Conservation (phyloP, 345 rosid genomes). For the Conringia planisiliqua region DNA sequence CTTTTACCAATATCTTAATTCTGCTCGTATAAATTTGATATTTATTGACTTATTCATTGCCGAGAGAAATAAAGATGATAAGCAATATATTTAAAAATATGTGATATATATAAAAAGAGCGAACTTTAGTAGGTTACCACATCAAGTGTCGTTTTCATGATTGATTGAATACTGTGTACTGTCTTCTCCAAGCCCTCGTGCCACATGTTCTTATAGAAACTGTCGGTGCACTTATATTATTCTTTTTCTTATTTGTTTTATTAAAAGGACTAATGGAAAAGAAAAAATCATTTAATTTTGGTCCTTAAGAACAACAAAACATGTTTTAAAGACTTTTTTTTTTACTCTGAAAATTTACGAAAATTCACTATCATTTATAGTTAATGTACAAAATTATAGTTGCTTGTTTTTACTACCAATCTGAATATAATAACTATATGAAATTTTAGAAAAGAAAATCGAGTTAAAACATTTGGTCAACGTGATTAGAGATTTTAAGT, state of each 20-base stretch:
- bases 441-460: neutral
- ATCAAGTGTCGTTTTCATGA: slow-evolving; percentile 40
- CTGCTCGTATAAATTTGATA: neutral
- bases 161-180: slow-evolving; percentile 28
- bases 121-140: slow-evolving; percentile 31
- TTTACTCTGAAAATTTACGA: no score
- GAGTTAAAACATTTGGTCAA: neutral
- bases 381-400: no score
- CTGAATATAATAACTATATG: neutral
- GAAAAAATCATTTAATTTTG: neutral
- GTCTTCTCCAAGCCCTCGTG: slow-evolving; percentile 30
- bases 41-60: slow-evolving; percentile 7
- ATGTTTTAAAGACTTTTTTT: no score
- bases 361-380: no score
- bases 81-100: neutral
- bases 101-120: neutral
- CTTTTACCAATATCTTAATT: neutral
- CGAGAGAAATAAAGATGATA: neutral
- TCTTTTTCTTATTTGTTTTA: neutral
- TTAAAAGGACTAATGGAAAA: neutral
- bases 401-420: neutral
- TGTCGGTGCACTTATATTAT: slow-evolving; percentile 41
- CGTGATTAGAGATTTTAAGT: neutral
- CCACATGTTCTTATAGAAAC: slow-evolving; percentile 41
- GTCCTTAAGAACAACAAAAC: neutral